These are phyloP conservation scores for Groenewaldozyma sp. DNA, from an alignment of 1,139 yeast genomes.

Conservation along the genomic window DNA sequence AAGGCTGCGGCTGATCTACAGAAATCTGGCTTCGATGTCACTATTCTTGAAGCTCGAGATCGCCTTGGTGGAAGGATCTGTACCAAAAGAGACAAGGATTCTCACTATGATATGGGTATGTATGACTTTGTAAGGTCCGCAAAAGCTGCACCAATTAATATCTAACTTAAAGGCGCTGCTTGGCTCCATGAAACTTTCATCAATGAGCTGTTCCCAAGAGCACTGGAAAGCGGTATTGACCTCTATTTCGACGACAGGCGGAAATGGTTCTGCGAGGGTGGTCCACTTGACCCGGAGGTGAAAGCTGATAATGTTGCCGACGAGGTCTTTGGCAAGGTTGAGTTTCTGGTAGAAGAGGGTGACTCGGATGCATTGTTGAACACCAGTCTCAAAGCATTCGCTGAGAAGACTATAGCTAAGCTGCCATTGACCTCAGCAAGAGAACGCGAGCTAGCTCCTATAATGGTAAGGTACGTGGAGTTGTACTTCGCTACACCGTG, in stretches of 20 bases:
- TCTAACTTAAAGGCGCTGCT: constrained; percentile 48
- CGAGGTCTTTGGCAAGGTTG: constrained; percentile 3
- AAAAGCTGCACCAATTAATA: background rate
- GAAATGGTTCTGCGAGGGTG: constrained; percentile 23
- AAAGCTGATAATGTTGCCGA: constrained; percentile 5
- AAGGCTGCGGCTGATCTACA: constrained; percentile 61
- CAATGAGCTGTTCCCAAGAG: constrained; percentile 44
- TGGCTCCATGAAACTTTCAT: constrained; percentile 82
- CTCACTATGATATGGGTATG: constrained; percentile 22
- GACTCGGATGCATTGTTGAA: constrained; percentile 27
- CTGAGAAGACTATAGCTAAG: constrained; percentile 38
- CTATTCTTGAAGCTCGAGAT: constrained; percentile 49
- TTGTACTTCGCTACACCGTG: constrained; percentile 73
- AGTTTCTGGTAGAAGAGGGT: constrained; percentile 1
- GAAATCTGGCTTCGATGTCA: constrained; percentile 33
- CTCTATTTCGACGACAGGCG: constrained; percentile 44
- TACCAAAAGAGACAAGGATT: constrained; percentile 23
- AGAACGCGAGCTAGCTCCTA: constrained; percentile 44
- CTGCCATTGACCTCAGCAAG: constrained; percentile 40
- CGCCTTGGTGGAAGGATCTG: constrained; percentile 44
- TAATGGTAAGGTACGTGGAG: constrained; percentile 50
- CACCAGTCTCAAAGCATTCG: constrained; percentile 41
- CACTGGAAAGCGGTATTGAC: constrained; percentile 25
- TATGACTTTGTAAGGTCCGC: too few relatives aligned
- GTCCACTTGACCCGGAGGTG: constrained; percentile 4